Percentiles rank a stretch among this genome's conserved stretches.
These are phyloP conservation scores for Micromonas commoda DNA, from an alignment of 139 green algal species.

Conservation along the genomic window DNA sequence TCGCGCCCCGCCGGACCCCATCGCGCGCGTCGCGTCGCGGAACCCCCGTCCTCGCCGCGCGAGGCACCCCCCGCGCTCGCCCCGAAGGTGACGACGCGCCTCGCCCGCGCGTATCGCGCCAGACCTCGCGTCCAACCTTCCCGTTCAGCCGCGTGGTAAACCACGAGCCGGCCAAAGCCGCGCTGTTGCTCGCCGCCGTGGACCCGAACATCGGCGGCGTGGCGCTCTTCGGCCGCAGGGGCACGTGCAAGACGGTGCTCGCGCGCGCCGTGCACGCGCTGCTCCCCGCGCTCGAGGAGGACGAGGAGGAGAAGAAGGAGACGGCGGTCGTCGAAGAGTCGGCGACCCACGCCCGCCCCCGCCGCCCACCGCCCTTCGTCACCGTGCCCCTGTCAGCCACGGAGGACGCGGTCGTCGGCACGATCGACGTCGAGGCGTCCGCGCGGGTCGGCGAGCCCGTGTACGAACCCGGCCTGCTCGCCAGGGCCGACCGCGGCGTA, in stretches of 20 bases:
- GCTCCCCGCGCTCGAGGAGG: slow-evolving; percentile 76
- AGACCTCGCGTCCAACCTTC: no score
- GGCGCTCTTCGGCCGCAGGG: slow-evolving; percentile 85
- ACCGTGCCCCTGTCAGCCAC: slow-evolving; percentile 75
- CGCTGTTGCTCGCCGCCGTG: slow-evolving; percentile 78
- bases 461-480: slow-evolving; percentile 54
- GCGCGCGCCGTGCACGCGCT: slow-evolving; percentile 68
- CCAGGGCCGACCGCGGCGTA: slow-evolving; percentile 76
- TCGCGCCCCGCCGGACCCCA: no score
- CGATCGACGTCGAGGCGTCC: slow-evolving; percentile 87
- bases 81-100: no score
- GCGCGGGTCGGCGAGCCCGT: slow-evolving; percentile 62
- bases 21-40: no score
- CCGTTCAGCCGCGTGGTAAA: slow-evolving; percentile 75
- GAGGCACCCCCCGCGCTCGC: no score
- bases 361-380: slow-evolving; percentile 52
- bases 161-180: slow-evolving; percentile 87
- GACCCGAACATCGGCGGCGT: slow-evolving; percentile 89
- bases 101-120: no score
- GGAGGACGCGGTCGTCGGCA: slow-evolving; percentile 84
- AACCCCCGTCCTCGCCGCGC: no score
- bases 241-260: slow-evolving; percentile 71
- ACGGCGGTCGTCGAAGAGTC: slow-evolving; percentile 68
- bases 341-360: slow-evolving; percentile 62
- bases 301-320: no score